Evolutionary conservation across 1,139 yeast genomes (phyloP), one percentile per base, ranked within the genome.

Genomic region (Blastobotrys niveus): DNA sequence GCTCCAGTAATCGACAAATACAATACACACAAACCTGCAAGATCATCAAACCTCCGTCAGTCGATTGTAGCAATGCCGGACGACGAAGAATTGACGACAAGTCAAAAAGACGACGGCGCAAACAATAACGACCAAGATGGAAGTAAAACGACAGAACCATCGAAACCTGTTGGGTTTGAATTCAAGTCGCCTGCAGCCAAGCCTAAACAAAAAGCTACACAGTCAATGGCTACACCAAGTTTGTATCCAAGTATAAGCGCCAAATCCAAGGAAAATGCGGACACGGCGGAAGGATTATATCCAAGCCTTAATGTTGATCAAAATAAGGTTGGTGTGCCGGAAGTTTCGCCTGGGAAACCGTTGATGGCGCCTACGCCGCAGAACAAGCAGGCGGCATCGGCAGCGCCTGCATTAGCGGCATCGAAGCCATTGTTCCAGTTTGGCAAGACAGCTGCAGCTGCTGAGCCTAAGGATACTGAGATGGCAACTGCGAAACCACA

Each of bases 11-110:
- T 38, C 8, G 32, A 47, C 26, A 38, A 47, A 30, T 51, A 53
- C 26, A 53, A 53, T 40, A 7, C 5, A 8, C 57, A 57, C 45
- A 58, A 53, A 46, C 63, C 63, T 1, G 46, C 52, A 1, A 52
- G 48, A 29, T 53, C 62, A 3, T 58, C 62, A 1, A 48, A 50
- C 21, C 48, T 60, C 30, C 48, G 63, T 7, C 51, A 57, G 30
- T 50, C 60, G 0, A 39, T 52, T 12, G 46, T 51, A 15, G 49
- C 55, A 7, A 54, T 54, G 24, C 55, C 58, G 5, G 42, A 27
- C n/a, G n/a, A 15, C 2, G 29, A 12, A 21, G 37, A 34, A 20
- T 22, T 14, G 24, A 22, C 3, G 15, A 17, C 2, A 5, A 9
- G 10, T 4, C 37, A 22, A 22, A 14, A 34, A 29, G 37, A n/a